Evolutionary conservation across 345 rosid genomes (phyloP).

Genomic region (Cardamine occulta): DNA sequence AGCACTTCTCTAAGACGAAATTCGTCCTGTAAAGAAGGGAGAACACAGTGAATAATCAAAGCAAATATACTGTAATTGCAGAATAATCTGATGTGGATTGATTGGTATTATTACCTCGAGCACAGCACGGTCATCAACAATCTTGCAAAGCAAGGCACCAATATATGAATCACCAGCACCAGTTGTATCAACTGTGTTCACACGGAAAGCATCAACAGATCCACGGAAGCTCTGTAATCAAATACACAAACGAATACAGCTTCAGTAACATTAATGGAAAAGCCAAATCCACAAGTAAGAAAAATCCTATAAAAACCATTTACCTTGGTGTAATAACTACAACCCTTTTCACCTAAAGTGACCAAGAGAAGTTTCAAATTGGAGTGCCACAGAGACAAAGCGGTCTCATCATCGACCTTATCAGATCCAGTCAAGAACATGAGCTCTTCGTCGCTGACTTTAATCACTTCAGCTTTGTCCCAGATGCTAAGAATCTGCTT

Average conservation of each 20-base stretch:
- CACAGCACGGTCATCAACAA: conserved; percentile 70
- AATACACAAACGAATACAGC: background rate
- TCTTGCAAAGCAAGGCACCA: conserved; percentile 81
- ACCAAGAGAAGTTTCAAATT: conserved; percentile 83
- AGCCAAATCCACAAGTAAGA: background rate
- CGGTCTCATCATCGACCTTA: conserved; percentile 74
- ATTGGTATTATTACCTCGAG: conserved; percentile 57
- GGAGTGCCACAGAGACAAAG: conserved; percentile 87
- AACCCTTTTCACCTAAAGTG: conserved; percentile 94
- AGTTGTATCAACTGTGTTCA: conserved; percentile 80
- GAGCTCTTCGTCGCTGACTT: conserved; percentile 93
- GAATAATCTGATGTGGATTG: background rate
- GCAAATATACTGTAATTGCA: background rate
- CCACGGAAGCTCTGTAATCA: conserved; percentile 71
- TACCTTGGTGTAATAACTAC: conserved; percentile 96
- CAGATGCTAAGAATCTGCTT: conserved; percentile 90
- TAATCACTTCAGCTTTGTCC: conserved; percentile 95
- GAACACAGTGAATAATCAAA: background rate
- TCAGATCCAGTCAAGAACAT: conserved; percentile 88
- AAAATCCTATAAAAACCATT: background rate
- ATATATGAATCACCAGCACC: conserved; percentile 97
- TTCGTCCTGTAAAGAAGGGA: conserved; percentile 58
- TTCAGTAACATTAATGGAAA: background rate
- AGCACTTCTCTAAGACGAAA: conserved; percentile 71
- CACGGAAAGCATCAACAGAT: conserved; percentile 76